Evolutionary conservation across 371 early-diverging fungal species (phyloP), one percentile per base, ranked within the genome.

Genomic region (Rhizomucor pusillus): DNA sequence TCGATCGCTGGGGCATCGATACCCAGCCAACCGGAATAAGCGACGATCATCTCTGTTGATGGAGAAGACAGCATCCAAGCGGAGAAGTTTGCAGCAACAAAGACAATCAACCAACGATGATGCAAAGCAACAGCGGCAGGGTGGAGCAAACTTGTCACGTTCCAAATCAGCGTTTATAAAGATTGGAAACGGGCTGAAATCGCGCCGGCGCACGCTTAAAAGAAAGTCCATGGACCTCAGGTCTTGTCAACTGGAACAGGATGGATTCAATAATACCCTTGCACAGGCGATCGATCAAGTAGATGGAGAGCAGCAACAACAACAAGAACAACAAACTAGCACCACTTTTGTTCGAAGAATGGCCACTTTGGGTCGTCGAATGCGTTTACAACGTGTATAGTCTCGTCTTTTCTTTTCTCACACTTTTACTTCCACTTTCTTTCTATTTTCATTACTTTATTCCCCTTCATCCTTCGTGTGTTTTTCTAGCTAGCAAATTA

Each of bases 281-380:
- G 29, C 29, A 29, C 29, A 29, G 29, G 29, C 29, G 5, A 29
- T 29, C 29, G 29, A 29, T 29, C 29, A 29, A 29, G n/a, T n/a
- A n/a, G 24, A 33, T 13, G 20, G 29, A 12, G 47, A 37, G 10
- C 35, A 39, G n/a, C 45, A 36, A 46, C 20, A 46, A 33, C 41
- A 36, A 23, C 54, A 47, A 50, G 47, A 43, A 43, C 22, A 43
- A 12, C 45, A 23, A 44, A 44, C 22, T 40, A 34, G 34, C 35
- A 20, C 47, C 22, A 66, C 61, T 24, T 74, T 74, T 66, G 71
- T 74, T 5, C 67, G 66, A 43, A 55, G 71, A 39, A 66, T 74
- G 65, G 62, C 74, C 29, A 63, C 71, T 1, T 52, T 74, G 49
- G 64, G 60, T 35, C 65, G 66, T 43, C 61, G 62, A 16, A 60